Evolutionary conservation across 2,329 filamentous ascomycete genomes (phyloP).

Genomic region (Cladosporium sp.): DNA sequence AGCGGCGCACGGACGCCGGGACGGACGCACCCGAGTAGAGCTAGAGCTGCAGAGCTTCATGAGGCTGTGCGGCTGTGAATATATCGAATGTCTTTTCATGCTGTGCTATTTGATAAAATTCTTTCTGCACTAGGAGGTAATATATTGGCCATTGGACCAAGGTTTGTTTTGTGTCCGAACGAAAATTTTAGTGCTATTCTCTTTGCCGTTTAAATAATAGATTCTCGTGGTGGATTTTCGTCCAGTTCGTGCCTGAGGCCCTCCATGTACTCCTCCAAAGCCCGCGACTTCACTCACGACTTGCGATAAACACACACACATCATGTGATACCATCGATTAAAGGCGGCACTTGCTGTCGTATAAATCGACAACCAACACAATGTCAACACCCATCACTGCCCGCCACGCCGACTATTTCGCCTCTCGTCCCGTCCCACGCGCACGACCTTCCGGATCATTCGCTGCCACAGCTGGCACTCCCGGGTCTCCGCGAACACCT

Average conservation of each 20-base stretch:
- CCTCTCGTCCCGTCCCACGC: constrained; percentile 12
- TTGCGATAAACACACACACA: constrained; percentile 11
- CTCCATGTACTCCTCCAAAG: not conserved
- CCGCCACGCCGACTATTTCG: constrained; percentile 19
- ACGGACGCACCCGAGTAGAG: not conserved
- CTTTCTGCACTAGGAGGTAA: too few species aligned
- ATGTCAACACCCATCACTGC: constrained; percentile 2
- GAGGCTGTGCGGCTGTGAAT: too few species aligned
- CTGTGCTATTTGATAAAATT: too few species aligned
- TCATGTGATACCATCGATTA: constrained; percentile 10
- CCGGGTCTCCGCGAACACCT: constrained; percentile 59
- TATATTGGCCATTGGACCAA: too few species aligned
- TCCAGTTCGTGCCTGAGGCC: not conserved
- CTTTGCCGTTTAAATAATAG: too few species aligned
- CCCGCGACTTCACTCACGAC: not conserved
- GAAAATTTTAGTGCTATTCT: too few species aligned
- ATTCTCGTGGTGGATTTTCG: too few species aligned
- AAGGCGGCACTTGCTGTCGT: constrained; percentile 18
- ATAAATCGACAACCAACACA: not conserved
- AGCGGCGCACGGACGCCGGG: not conserved
- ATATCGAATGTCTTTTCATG: too few species aligned
- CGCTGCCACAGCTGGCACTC: constrained; percentile 48
- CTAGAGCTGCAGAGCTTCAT: not conserved
- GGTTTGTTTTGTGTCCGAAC: too few species aligned
- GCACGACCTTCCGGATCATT: constrained; percentile 9